phyloP scores from a whole-genome alignment of 139 green algal genomes.

The Micromonas pusilla region DNA sequence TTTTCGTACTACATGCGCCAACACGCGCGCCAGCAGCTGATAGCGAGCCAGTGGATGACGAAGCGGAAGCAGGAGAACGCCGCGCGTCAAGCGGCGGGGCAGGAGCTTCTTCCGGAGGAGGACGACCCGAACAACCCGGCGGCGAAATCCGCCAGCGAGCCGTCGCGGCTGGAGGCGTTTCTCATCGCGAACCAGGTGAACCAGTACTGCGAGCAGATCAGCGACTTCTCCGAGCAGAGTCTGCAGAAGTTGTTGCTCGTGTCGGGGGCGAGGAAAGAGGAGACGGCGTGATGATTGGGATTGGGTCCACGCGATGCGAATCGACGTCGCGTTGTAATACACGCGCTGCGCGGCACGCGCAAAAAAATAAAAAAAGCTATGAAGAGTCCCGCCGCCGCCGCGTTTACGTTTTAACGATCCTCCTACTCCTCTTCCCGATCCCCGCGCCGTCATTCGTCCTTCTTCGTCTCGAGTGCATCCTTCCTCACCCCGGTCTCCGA shows the following conservation, averaged over 20 bases:
- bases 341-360: too few species aligned
- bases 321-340: too few species aligned
- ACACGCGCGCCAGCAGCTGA: constrained; percentile 62
- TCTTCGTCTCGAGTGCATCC: too few species aligned
- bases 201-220: constrained; percentile 47
- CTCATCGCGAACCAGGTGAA: constrained; percentile 65
- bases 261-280: not conserved
- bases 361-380: too few species aligned
- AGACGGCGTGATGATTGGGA: too few species aligned
- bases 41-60: constrained; percentile 66
- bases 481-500: not conserved
- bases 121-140: constrained; percentile 59
- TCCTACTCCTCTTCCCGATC: too few species aligned
- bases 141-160: constrained; percentile 84
- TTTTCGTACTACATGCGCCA: constrained; percentile 68
- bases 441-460: too few species aligned
- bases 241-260: not conserved
- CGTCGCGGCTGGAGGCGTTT: constrained; percentile 76
- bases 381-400: too few species aligned
- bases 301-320: too few species aligned
- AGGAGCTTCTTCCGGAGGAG: constrained; percentile 92
- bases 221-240: not conserved
- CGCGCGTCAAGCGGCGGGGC: constrained; percentile 55
- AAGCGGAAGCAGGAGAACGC: constrained; percentile 84
- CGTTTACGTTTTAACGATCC: too few species aligned